These are phyloP conservation scores for Chlorella sp. DNA, from an alignment of 139 green algal species.

Conservation along the genomic window DNA sequence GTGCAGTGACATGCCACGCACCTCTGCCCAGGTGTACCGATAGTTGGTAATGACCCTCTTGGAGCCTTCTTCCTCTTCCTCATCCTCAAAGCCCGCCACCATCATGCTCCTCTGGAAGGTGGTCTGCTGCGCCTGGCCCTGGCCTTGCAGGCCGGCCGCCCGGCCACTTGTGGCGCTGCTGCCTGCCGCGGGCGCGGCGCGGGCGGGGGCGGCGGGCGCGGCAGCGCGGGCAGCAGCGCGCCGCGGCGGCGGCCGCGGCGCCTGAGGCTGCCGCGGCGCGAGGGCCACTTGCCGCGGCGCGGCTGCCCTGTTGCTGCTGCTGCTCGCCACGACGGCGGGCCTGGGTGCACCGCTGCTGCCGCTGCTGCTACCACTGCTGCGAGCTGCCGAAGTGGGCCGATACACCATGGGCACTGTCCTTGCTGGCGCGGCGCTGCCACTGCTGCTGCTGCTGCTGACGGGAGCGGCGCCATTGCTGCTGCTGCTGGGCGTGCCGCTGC, in stretches of 20 bases:
- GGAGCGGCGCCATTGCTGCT: background rate
- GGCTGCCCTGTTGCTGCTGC: background rate
- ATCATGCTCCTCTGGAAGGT: constrained; percentile 36
- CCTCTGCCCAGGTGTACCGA: constrained; percentile 80
- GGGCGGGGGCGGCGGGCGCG: background rate
- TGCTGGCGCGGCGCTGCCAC: background rate
- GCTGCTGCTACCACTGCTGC: constrained; percentile 8
- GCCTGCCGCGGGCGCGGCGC: background rate
- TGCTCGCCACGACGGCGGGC: too few species aligned
- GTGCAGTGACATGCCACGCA: too few species aligned
- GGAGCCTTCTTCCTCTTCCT: background rate
- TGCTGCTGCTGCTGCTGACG: background rate
- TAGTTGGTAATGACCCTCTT: constrained; percentile 35
- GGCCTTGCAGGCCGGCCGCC: too few species aligned
- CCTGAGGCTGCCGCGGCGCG: background rate
- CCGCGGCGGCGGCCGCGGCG: background rate
- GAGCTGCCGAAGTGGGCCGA: background rate
- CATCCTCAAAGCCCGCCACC: constrained; percentile 45
- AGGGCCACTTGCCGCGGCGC: background rate
- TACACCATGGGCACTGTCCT: constrained; percentile 17
- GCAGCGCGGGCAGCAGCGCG: constrained; percentile 7
- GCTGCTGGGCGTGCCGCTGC: background rate
- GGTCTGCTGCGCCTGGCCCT: too few species aligned
- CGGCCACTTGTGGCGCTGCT: too few species aligned
- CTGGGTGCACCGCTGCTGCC: too few species aligned